Evolutionary conservation across 805 yeast species (phyloP).

Genomic region (Cyberlindnera veronae): DNA sequence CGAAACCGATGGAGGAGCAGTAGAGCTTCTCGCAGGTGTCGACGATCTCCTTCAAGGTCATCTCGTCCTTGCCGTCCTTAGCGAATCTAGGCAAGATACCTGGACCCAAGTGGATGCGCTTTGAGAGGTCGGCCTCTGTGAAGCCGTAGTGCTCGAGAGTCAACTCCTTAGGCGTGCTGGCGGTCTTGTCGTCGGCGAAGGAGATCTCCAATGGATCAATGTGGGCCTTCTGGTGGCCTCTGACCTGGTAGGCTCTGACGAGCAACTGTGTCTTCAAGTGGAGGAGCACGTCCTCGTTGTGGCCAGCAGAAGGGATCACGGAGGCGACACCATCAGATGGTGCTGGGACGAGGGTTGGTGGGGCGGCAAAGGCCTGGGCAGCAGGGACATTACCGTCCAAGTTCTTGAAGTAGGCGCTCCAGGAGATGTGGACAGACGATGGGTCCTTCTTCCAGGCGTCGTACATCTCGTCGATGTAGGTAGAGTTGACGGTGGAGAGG

Average conservation of each 20-base stretch:
- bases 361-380: constrained; percentile 77
- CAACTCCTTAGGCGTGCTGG: constrained; percentile 73
- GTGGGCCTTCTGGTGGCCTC: constrained; percentile 95
- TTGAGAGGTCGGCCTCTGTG: constrained; percentile 79
- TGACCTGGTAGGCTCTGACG: constrained; percentile 97
- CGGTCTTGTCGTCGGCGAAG: constrained; percentile 61
- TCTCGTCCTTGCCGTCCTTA: constrained; percentile 48
- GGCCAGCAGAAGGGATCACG: constrained; percentile 48
- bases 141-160: constrained; percentile 91
- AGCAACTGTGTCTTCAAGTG: constrained; percentile 94
- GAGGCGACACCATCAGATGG: constrained; percentile 76
- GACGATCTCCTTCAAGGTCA: constrained; percentile 78
- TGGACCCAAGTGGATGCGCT: constrained; percentile 88
- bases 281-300: constrained; percentile 56
- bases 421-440: constrained; percentile 83
- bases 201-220: constrained; percentile 94
- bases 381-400: constrained; percentile 70
- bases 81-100: constrained; percentile 95
- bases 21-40: constrained; percentile 76
- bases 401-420: constrained; percentile 97
- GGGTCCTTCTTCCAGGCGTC: constrained; percentile 93
- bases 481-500: constrained; percentile 78
- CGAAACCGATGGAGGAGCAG: constrained; percentile 87
- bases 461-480: constrained; percentile 97
- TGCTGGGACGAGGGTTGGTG: constrained; percentile 84